Conservation (phyloP, 2,329 filamentous ascomycete species). For the Diaporthe batatas region DNA sequence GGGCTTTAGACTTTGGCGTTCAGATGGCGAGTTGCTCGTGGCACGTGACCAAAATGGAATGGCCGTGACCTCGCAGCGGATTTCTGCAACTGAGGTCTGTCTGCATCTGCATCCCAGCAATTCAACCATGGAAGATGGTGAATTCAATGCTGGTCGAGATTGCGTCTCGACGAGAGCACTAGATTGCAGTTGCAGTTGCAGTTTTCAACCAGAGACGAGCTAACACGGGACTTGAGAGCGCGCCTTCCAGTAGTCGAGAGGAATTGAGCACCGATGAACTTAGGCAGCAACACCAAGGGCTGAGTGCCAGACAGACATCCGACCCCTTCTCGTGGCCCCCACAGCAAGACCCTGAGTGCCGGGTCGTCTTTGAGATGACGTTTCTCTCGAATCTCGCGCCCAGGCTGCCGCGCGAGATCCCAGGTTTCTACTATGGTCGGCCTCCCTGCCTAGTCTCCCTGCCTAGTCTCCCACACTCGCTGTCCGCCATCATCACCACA, state of each 20-base stretch:
- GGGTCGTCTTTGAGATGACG: background rate
- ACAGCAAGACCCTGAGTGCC: background rate
- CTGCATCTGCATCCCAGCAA: background rate
- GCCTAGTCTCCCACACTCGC: background rate
- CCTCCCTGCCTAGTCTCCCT: too few species aligned
- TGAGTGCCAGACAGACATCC: background rate
- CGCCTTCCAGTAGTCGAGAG: background rate
- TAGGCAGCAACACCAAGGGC: background rate
- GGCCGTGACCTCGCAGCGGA: slow-evolving; percentile 6
- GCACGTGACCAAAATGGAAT: slow-evolving; percentile 9
- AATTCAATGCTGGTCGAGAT: background rate
- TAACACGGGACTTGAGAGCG: background rate
- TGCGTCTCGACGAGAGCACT: background rate
- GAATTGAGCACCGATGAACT: background rate
- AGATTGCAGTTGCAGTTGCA: background rate
- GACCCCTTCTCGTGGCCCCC: background rate
- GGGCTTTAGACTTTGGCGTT: background rate
- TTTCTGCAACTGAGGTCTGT: background rate
- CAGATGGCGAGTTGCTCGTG: background rate
- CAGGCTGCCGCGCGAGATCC: slow-evolving; percentile 36
- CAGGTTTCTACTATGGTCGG: slow-evolving; percentile 43
- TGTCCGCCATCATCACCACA: background rate
- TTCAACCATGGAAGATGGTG: background rate
- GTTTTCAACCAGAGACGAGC: background rate
- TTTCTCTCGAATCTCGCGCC: slow-evolving; percentile 11